Evolutionary conservation across 305 asterid genomes (phyloP).

Genomic region (Plantago coronopus): DNA sequence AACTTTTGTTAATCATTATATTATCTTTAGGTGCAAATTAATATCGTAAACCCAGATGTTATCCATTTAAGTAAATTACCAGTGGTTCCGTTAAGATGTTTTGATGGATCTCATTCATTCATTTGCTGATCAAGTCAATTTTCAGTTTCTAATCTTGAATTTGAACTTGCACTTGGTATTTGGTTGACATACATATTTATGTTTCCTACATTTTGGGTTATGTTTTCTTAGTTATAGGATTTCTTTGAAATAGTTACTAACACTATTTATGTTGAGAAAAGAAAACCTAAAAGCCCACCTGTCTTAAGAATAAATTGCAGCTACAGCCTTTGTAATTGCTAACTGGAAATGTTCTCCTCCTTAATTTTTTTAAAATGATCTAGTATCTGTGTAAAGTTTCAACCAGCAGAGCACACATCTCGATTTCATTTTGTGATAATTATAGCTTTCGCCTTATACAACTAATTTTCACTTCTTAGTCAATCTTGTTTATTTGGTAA

Average conservation of each 20-base stretch:
- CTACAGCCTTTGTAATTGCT: constrained; percentile 2
- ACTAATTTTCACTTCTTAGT: too few species aligned
- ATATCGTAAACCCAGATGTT: too few species aligned
- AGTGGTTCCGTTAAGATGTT: neutral
- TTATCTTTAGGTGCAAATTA: neutral
- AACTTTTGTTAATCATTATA: neutral
- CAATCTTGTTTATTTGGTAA: too few species aligned
- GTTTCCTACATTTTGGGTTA: constrained; percentile 2
- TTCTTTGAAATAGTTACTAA: neutral
- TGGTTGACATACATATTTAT: constrained; percentile 3
- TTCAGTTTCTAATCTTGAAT: constrained; percentile 13
- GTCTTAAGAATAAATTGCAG: constrained; percentile 1
- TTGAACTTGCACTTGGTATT: constrained; percentile 13
- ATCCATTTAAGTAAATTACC: neutral
- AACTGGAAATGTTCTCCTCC: neutral
- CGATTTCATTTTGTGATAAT: too few species aligned
- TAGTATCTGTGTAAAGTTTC: too few species aligned
- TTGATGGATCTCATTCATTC: constrained; percentile 5
- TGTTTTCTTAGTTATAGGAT: constrained; percentile 14
- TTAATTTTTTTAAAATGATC: too few species aligned
- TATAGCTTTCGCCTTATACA: too few species aligned
- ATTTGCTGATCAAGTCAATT: neutral
- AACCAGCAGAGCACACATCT: too few species aligned
- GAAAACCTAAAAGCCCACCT: neutral
- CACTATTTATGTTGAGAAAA: neutral